Percentiles rank a stretch among this genome's conserved stretches.
Conservation (phyloP, 2,329 filamentous ascomycete species). For the Ceratocystis papillata region DNA sequence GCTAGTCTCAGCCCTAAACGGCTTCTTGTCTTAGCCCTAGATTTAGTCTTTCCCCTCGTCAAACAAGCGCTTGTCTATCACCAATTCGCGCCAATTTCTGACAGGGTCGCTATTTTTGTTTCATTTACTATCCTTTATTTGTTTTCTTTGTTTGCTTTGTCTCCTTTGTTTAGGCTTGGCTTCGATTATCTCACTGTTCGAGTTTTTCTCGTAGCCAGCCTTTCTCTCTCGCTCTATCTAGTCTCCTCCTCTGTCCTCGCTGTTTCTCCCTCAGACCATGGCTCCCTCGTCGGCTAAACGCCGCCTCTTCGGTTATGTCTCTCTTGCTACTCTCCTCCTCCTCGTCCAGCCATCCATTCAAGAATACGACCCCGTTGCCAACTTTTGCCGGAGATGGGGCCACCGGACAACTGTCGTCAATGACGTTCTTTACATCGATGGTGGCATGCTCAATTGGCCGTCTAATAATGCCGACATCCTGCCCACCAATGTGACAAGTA, state of each 20-base stretch:
- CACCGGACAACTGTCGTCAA: slow-evolving; percentile 53
- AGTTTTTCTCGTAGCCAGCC: background rate
- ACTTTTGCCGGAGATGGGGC: slow-evolving; percentile 46
- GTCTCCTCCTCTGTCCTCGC: background rate
- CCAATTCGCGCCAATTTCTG: too few species aligned
- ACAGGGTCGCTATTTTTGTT: background rate
- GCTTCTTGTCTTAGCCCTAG: too few species aligned
- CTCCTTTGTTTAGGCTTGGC: background rate
- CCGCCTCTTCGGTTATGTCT: background rate
- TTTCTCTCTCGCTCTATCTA: background rate
- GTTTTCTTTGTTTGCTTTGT: background rate
- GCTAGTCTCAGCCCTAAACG: too few species aligned
- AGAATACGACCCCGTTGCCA: slow-evolving; percentile 41
- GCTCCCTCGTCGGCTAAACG: background rate
- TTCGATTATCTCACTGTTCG: background rate
- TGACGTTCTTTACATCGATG: slow-evolving; percentile 50
- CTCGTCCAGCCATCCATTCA: slow-evolving; percentile 25
- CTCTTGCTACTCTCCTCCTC: slow-evolving; percentile 13
- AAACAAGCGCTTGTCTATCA: too few species aligned
- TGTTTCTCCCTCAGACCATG: slow-evolving; percentile 1
- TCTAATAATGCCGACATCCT: slow-evolving; percentile 35
- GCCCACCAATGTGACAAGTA: slow-evolving; percentile 47
- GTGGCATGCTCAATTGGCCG: slow-evolving; percentile 47
- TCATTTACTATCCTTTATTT: background rate
- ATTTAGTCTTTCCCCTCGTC: too few species aligned